A percentile compares a stretch with the other conserved stretches of the same genome.
Conservation (phyloP, 2,329 filamentous ascomycete species). For the Phyllosticta citribraziliensis region DNA sequence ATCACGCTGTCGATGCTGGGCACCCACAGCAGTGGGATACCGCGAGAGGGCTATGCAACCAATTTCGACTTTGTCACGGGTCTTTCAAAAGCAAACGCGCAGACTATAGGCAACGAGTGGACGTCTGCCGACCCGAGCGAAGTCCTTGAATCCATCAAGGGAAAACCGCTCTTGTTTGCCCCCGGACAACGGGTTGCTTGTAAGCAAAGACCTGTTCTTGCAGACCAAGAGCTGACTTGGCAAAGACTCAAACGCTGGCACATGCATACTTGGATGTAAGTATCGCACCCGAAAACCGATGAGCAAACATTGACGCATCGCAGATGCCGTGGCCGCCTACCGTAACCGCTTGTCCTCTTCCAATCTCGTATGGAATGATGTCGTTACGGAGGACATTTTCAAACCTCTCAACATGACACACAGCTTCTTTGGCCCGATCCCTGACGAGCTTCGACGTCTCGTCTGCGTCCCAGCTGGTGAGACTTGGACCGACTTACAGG, state of each 20-base stretch:
- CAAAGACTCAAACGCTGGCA: conserved; percentile 21
- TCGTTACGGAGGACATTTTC: conserved; percentile 16
- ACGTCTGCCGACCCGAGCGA: conserved; percentile 15
- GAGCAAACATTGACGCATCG: conserved; percentile 3
- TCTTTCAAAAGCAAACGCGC: conserved; percentile 17
- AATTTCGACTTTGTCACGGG: conserved; percentile 20
- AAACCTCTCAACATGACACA: conserved; percentile 19
- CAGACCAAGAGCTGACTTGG: background rate
- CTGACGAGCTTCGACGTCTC: conserved; percentile 13
- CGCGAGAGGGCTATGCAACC: conserved; percentile 22
- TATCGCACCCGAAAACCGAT: background rate
- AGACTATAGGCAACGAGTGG: conserved; percentile 21
- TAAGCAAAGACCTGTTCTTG: conserved; percentile 8
- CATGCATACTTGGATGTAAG: conserved; percentile 18
- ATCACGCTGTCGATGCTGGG: conserved; percentile 24
- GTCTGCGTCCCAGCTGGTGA: conserved; percentile 19
- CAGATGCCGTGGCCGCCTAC: conserved; percentile 17
- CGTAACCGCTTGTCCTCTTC: conserved; percentile 17
- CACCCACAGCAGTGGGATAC: conserved; percentile 21
- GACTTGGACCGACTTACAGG: conserved; percentile 20
- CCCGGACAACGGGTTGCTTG: conserved; percentile 21
- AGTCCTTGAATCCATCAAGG: conserved; percentile 16
- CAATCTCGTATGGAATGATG: conserved; percentile 17
- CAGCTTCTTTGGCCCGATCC: conserved; percentile 19
- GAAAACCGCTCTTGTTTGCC: conserved; percentile 20